phyloP scores from a whole-genome alignment of 768 basidiomycete species.

The Tylopilus rubrobrunneus region DNA sequence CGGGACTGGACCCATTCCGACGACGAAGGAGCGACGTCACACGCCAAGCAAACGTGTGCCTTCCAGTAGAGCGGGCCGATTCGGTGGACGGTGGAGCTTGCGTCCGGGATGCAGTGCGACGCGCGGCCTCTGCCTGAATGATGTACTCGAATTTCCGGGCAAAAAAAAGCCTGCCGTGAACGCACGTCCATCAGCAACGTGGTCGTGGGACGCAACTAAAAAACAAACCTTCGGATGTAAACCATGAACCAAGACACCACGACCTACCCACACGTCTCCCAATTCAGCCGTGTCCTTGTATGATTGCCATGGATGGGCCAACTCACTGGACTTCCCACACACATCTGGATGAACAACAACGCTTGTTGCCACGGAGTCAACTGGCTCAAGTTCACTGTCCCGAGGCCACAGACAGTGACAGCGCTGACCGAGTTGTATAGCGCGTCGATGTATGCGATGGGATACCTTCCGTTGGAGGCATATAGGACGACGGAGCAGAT shows the following conservation, averaged over 20 bases:
- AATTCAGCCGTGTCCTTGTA: neutral
- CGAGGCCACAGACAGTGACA: slow-evolving; percentile 75
- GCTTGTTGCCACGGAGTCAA: slow-evolving; percentile 69
- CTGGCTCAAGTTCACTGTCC: slow-evolving; percentile 63
- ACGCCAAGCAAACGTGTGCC: slow-evolving; percentile 24
- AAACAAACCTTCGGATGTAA: slow-evolving; percentile 58
- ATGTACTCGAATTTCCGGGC: slow-evolving; percentile 62
- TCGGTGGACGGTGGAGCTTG: slow-evolving; percentile 20
- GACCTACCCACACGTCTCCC: slow-evolving; percentile 41
- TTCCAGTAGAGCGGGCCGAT: slow-evolving; percentile 16
- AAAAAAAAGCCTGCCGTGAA: slow-evolving; percentile 57
- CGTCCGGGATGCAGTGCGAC: slow-evolving; percentile 19
- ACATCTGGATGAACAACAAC: slow-evolving; percentile 76
- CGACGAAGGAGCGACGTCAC: slow-evolving; percentile 33
- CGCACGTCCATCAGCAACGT: no score
- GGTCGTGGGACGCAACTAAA: neutral
- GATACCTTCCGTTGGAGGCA: slow-evolving; percentile 70
- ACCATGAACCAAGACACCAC: slow-evolving; percentile 83
- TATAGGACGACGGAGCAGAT: slow-evolving; percentile 79
- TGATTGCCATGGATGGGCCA: neutral
- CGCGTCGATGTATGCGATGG: slow-evolving; percentile 71
- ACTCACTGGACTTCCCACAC: slow-evolving; percentile 67
- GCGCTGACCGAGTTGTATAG: slow-evolving; percentile 76
- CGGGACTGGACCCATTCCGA: slow-evolving; percentile 24
- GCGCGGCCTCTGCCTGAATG: slow-evolving; percentile 41